These are phyloP conservation scores for Yarrowia sp. DNA, from an alignment of 805 yeast species.

Conservation along the genomic window DNA sequence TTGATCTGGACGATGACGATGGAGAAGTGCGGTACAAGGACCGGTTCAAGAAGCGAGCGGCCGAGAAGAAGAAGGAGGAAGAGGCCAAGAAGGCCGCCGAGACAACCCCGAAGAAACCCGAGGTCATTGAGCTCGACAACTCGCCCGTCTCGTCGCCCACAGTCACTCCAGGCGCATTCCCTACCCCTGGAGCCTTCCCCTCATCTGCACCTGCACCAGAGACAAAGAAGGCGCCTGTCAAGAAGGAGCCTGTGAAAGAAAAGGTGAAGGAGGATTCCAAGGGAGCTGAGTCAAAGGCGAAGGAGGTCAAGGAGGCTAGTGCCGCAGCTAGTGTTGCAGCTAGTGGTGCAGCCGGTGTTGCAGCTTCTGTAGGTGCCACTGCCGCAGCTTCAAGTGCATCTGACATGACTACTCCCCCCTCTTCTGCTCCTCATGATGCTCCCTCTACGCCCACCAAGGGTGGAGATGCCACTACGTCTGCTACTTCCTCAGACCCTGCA, in stretches of 20 bases:
- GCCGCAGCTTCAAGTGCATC: background rate
- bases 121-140: conserved; percentile 2
- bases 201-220: conserved; percentile 4
- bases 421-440: background rate
- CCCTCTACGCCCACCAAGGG: conserved; percentile 10
- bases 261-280: background rate
- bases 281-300: background rate
- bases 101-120: background rate
- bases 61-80: background rate
- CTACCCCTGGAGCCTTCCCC: conserved; percentile 16
- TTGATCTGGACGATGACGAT: conserved; percentile 20
- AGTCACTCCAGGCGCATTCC: conserved; percentile 13
- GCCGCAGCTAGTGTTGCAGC: conserved; percentile 6
- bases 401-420: background rate
- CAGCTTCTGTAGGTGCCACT: conserved; percentile 1
- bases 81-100: background rate
- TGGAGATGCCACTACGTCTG: background rate
- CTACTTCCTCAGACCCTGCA: background rate
- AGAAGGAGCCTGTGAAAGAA: background rate
- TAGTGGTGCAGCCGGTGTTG: background rate
- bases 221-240: conserved; percentile 2
- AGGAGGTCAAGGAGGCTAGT: too few relatives aligned
- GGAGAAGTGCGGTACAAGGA: conserved; percentile 24
- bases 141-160: background rate
- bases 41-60: conserved; percentile 7